Conservation (phyloP, 2,329 filamentous ascomycete genomes). For the Paracoccidioides brasiliensis region DNA sequence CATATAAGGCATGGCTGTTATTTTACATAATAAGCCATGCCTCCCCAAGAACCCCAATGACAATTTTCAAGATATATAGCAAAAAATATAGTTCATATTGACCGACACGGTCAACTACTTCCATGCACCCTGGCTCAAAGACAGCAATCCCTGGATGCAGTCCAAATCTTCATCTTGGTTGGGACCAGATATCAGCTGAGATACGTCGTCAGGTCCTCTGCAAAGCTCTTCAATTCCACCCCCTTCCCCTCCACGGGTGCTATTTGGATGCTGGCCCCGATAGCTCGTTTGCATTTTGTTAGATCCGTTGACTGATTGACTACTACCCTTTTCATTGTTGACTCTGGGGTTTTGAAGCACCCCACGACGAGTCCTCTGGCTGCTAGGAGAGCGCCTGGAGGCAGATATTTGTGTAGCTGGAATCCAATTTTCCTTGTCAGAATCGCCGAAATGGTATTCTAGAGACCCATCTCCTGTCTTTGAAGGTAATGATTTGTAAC, state of each 20-base stretch:
- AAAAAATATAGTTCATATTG: not conserved
- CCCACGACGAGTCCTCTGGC: conserved; percentile 18
- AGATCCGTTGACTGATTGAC: conserved; percentile 8
- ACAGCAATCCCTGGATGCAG: conserved; percentile 77
- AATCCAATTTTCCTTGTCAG: conserved; percentile 88
- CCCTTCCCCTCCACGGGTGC: conserved; percentile 24
- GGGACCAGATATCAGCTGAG: conserved; percentile 58
- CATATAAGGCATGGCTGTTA: not conserved
- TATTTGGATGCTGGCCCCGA: conserved; percentile 12
- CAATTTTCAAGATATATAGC: not conserved
- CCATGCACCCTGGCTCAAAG: conserved; percentile 88
- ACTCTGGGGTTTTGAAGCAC: conserved; percentile 34
- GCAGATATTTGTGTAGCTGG: conserved; percentile 34
- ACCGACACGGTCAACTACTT: conserved; percentile 30
- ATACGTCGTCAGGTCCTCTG: conserved; percentile 43
- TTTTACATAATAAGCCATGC: not conserved
- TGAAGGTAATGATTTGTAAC: conserved; percentile 21
- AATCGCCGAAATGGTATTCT: conserved; percentile 49
- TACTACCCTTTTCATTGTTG: conserved; percentile 14
- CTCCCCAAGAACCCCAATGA: not conserved
- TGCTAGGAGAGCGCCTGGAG: conserved; percentile 24
- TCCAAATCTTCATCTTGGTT: conserved; percentile 72
- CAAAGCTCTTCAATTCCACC: conserved; percentile 12
- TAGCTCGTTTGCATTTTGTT: conserved; percentile 18
- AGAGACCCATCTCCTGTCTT: not conserved